Conservation (phyloP, 2,329 filamentous ascomycete species). For the Alternaria conjuncta region DNA sequence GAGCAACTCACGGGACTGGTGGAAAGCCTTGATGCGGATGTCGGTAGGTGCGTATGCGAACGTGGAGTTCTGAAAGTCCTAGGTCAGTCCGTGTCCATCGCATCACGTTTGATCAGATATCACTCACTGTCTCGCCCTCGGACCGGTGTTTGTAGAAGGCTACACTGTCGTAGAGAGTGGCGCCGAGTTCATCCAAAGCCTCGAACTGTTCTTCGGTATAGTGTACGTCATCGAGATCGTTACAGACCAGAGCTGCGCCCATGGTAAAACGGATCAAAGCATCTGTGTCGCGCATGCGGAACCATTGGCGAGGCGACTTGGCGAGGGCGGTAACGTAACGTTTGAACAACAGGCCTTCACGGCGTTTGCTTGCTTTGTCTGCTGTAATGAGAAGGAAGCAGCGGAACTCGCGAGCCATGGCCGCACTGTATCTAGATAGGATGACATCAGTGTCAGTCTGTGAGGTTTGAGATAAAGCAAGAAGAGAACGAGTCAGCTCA, state of each 20-base stretch:
- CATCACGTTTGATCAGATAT: background rate
- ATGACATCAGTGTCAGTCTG: background rate
- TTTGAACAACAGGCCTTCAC: constrained; percentile 29
- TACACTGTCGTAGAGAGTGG: constrained; percentile 41
- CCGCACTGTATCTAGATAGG: background rate
- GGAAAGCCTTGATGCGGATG: constrained; percentile 29
- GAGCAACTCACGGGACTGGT: constrained; percentile 36
- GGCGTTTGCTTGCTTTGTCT: constrained; percentile 22
- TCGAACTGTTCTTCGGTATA: constrained; percentile 21
- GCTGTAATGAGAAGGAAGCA: constrained; percentile 20
- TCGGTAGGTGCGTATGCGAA: constrained; percentile 38
- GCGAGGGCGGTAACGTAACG: constrained; percentile 39
- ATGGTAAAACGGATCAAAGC: constrained; percentile 43
- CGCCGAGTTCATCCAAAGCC: constrained; percentile 29
- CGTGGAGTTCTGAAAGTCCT: constrained; percentile 31
- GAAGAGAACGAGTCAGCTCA: background rate
- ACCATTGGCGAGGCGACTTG: constrained; percentile 31
- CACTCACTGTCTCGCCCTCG: constrained; percentile 38
- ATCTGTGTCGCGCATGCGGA: constrained; percentile 46
- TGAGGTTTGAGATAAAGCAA: background rate
- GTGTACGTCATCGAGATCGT: constrained; percentile 31
- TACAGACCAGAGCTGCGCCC: constrained; percentile 41
- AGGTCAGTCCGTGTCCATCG: background rate
- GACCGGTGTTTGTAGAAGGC: constrained; percentile 45
- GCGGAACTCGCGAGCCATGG: constrained; percentile 23